These are phyloP conservation scores for Sarocladiaceae sp. DNA, from an alignment of 2,329 filamentous ascomycete genomes.

Conservation along the genomic window DNA sequence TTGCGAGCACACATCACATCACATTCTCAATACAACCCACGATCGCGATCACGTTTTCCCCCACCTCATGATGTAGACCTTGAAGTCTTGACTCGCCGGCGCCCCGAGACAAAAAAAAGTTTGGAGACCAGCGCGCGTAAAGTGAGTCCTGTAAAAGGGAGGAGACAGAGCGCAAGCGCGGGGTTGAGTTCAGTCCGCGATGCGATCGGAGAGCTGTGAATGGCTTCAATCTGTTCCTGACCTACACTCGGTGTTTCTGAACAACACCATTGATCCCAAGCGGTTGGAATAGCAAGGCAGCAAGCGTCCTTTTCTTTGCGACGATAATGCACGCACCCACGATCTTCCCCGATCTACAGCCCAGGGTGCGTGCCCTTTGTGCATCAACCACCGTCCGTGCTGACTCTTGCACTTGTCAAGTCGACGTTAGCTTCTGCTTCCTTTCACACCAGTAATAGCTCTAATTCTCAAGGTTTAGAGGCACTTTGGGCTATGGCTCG, in stretches of 20 bases:
- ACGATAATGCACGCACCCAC: too few relatives aligned
- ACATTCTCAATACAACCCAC: too few relatives aligned
- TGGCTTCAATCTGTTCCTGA: not conserved
- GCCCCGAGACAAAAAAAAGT: not conserved
- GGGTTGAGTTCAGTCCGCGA: not conserved
- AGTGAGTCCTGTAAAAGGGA: constrained; percentile 1
- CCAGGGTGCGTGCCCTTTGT: too few relatives aligned
- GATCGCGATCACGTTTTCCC: not conserved
- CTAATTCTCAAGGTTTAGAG: too few relatives aligned
- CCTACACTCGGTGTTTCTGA: not conserved
- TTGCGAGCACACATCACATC: too few relatives aligned
- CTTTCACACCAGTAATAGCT: too few relatives aligned
- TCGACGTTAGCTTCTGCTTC: not conserved
- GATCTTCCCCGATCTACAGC: too few relatives aligned
- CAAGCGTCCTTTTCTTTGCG: not conserved
- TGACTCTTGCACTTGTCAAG: too few relatives aligned
- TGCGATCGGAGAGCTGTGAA: constrained; percentile 5
- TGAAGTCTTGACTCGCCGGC: not conserved
- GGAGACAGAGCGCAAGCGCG: not conserved
- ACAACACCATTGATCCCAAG: too few relatives aligned
- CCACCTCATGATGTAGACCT: not conserved
- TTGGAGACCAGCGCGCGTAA: not conserved
- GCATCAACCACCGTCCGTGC: too few relatives aligned
- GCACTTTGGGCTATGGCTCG: too few relatives aligned
- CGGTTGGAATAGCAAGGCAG: too few relatives aligned